phyloP scores from a whole-genome alignment of 2,329 filamentous ascomycete species.

The Penicillium sp. region DNA sequence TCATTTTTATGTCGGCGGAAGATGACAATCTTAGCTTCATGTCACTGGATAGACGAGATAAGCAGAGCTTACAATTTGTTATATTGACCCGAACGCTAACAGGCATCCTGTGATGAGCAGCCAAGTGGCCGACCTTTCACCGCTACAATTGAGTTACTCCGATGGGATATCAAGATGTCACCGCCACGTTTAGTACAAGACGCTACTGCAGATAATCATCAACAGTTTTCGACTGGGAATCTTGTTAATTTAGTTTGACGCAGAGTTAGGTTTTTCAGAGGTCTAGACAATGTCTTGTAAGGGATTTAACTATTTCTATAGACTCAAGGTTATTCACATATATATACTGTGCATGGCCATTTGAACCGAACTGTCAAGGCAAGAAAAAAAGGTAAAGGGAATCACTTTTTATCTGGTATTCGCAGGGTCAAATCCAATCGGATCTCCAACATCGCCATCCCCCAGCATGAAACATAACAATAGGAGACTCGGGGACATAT shows the following conservation, averaged over 20 bases:
- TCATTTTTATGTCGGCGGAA: background rate
- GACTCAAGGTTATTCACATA: background rate
- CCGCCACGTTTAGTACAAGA: slow-evolving; percentile 22
- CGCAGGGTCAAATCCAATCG: slow-evolving; percentile 13
- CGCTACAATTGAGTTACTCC: slow-evolving; percentile 18
- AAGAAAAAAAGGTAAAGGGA: background rate
- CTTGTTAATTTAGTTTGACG: background rate
- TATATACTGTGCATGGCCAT: background rate
- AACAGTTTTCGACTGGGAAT: background rate
- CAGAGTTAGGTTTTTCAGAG: background rate
- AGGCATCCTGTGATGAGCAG: background rate
- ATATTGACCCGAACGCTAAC: background rate
- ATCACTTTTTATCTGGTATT: background rate
- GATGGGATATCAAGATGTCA: slow-evolving; percentile 19
- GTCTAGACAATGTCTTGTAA: background rate
- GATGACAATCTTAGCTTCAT: background rate
- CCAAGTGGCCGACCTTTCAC: slow-evolving; percentile 18
- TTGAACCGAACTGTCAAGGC: background rate
- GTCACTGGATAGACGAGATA: background rate
- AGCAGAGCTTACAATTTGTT: background rate
- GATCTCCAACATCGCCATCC: slow-evolving; percentile 1
- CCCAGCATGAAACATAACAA: slow-evolving; percentile 7
- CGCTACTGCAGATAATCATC: slow-evolving; percentile 24
- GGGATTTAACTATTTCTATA: background rate
- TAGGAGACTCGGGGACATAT: background rate